A percentile compares a stretch with the other conserved stretches of the same genome.
Conservation (phyloP, 495 filamentous ascomycete species). For the Glarea lozoyensis region DNA sequence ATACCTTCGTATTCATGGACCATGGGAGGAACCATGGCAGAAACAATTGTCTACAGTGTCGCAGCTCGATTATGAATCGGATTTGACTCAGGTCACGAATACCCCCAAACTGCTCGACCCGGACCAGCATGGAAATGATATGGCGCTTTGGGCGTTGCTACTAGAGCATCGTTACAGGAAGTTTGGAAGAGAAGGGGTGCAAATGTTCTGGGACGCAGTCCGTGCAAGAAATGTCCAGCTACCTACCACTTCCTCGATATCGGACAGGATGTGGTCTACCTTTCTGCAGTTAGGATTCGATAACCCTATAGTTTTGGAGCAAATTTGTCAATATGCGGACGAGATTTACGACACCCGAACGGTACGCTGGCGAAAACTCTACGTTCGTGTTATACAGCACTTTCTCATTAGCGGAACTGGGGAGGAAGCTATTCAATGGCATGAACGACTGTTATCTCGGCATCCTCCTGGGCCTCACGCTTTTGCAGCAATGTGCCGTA, state of each 20-base stretch:
- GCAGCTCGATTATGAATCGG: conserved; percentile 39
- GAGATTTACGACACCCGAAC: conserved; percentile 36
- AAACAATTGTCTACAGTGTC: conserved; percentile 11
- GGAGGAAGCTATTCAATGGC: conserved; percentile 27
- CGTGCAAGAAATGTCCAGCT: conserved; percentile 36
- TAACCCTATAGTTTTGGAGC: conserved; percentile 35
- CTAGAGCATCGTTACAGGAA: conserved; percentile 51
- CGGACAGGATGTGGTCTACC: conserved; percentile 46
- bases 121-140: conserved; percentile 37
- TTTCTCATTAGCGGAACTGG: conserved; percentile 24
- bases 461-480: conserved; percentile 7
- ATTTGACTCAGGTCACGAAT: conserved; percentile 29
- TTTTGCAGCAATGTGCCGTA: conserved; percentile 12
- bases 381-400: conserved; percentile 39
- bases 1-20: too few species aligned
- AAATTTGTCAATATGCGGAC: conserved; percentile 46
- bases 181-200: conserved; percentile 49
- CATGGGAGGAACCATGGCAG: conserved; percentile 18
- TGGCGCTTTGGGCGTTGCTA: conserved; percentile 56
- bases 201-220: conserved; percentile 55
- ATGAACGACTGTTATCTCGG: conserved; percentile 22
- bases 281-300: conserved; percentile 42
- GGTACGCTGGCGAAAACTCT: conserved; percentile 36
- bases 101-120: conserved; percentile 46
- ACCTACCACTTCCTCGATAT: conserved; percentile 37